Evolutionary conservation across 208 protist genomes (phyloP).

Genomic region (Leishmania mexicana): DNA sequence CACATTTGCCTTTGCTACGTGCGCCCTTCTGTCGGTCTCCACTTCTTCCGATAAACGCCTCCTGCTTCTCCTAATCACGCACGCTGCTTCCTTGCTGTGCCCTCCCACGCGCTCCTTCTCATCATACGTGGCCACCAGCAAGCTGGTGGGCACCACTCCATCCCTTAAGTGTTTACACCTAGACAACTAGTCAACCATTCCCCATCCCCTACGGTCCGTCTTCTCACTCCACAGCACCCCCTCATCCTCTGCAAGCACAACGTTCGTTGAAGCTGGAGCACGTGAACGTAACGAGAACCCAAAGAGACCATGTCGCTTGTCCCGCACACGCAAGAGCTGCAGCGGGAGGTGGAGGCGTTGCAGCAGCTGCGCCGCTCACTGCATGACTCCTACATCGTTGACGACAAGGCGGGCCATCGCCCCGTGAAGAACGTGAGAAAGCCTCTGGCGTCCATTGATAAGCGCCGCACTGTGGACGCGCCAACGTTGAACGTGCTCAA

Average conservation of each 20-base stretch:
- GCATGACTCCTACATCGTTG: slow-evolving; percentile 56
- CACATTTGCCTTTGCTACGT: not conserved
- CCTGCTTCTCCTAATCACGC: not conserved
- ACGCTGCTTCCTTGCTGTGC: not conserved
- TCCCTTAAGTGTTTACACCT: not conserved
- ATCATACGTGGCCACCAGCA: not conserved
- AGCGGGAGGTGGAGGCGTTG: slow-evolving; percentile 35
- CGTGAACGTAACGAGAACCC: not conserved
- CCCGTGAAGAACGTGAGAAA: not conserved
- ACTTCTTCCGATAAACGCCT: not conserved
- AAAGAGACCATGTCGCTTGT: slow-evolving; percentile 38
- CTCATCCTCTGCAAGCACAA: not conserved
- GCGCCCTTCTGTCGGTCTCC: not conserved
- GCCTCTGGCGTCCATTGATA: slow-evolving; percentile 26
- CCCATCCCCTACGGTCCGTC: not conserved
- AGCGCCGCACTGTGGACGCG: slow-evolving; percentile 68
- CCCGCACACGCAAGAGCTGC: slow-evolving; percentile 37
- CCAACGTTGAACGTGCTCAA: slow-evolving; percentile 66
- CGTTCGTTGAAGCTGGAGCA: not conserved
- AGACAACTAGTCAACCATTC: not conserved
- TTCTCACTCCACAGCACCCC: not conserved
- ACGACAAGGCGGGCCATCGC: slow-evolving; percentile 9
- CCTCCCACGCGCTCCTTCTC: not conserved
- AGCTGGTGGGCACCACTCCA: not conserved
- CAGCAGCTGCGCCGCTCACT: slow-evolving; percentile 49